Evolutionary conservation across 805 yeast species (phyloP).

Genomic region (Myxozyma sirexii): DNA sequence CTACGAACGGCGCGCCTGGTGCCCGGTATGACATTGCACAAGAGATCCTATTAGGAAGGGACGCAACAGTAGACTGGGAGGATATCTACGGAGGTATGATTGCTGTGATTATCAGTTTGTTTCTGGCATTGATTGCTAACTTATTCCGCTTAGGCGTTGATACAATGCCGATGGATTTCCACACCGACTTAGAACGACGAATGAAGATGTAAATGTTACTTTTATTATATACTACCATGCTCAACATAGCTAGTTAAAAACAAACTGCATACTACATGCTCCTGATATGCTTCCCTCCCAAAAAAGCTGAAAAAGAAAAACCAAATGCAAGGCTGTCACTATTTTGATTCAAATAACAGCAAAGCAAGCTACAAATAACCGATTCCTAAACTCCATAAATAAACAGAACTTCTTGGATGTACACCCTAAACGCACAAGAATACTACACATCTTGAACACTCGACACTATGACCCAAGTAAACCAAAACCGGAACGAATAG

Average conservation of each 20-base stretch:
- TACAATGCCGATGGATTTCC: slow-evolving; percentile 23
- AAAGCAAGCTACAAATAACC: background rate
- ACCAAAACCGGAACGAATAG: background rate
- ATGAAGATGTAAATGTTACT: slow-evolving; percentile 7
- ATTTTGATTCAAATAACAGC: background rate
- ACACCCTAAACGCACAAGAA: background rate
- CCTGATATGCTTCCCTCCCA: background rate
- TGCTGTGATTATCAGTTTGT: background rate
- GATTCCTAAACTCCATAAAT: slow-evolving; percentile 1
- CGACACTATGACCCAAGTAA: background rate
- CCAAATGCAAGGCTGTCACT: background rate
- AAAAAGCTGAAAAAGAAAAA: background rate
- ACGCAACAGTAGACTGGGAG: slow-evolving; percentile 86
- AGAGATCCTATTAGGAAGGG: slow-evolving; percentile 79
- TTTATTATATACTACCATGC: background rate
- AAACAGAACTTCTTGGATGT: background rate
- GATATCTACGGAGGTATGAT: slow-evolving; percentile 57
- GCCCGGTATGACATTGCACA: slow-evolving; percentile 63
- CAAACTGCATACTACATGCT: background rate
- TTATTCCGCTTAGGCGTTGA: slow-evolving; percentile 17
- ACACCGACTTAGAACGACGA: slow-evolving; percentile 23
- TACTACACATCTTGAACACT: background rate
- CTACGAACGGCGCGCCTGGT: slow-evolving; percentile 45
- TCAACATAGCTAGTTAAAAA: background rate
- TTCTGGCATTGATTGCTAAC: background rate